Evolutionary conservation across 768 basidiomycete species (phyloP).

Genomic region (Podaxis rugospora): DNA sequence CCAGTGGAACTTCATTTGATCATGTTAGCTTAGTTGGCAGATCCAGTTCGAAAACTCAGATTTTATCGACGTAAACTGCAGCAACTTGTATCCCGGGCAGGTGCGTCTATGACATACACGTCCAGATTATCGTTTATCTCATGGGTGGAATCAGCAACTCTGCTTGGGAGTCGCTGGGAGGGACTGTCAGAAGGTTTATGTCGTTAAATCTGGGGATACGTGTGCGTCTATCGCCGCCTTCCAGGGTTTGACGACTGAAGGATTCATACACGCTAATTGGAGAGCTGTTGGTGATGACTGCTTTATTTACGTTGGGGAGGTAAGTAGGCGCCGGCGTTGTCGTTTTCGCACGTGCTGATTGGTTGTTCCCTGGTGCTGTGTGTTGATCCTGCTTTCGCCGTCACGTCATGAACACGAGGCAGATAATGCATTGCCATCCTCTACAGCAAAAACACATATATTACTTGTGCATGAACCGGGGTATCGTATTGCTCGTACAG

Average conservation of each 20-base stretch:
- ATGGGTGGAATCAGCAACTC: constrained; percentile 25
- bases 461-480: not conserved
- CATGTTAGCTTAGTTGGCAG: constrained; percentile 41
- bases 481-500: not conserved
- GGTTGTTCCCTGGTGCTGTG: not conserved
- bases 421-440: too few relatives aligned
- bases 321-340: constrained; percentile 16
- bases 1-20: not conserved
- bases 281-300: constrained; percentile 47
- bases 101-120: constrained; percentile 20
- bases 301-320: constrained; percentile 59
- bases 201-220: constrained; percentile 42
- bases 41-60: constrained; percentile 48
- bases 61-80: constrained; percentile 47
- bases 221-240: constrained; percentile 40
- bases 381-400: not conserved
- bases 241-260: constrained; percentile 38
- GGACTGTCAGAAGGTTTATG: constrained; percentile 51
- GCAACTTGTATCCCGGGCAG: constrained; percentile 50
- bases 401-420: not conserved
- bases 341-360: not conserved
- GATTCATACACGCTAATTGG: constrained; percentile 59
- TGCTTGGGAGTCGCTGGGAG: constrained; percentile 54
- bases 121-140: not conserved
- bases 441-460: too few relatives aligned